Evolutionary conservation across 2,329 filamentous ascomycete species (phyloP).

Genomic region (Leptographium wingfieldii): DNA sequence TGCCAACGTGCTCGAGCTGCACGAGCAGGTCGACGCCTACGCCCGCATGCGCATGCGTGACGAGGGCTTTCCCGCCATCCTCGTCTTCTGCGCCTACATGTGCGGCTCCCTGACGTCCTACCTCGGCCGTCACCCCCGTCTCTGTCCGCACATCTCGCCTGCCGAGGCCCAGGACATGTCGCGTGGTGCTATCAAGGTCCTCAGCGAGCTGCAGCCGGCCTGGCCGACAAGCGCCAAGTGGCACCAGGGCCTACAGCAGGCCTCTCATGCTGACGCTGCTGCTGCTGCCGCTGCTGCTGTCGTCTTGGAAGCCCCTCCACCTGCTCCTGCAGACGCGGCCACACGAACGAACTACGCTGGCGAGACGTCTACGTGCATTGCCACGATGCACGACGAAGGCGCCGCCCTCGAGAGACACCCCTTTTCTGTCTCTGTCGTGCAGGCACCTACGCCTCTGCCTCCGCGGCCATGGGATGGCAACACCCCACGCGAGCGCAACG

Average conservation of each 20-base stretch:
- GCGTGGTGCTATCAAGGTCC: conserved; percentile 10
- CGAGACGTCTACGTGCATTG: background rate
- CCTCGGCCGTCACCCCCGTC: conserved; percentile 8
- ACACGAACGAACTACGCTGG: too few relatives aligned
- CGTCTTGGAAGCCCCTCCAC: background rate
- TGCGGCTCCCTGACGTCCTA: conserved; percentile 22
- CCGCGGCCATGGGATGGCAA: background rate
- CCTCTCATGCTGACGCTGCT: conserved; percentile 7
- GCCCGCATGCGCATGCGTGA: conserved; percentile 6
- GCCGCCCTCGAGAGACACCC: background rate
- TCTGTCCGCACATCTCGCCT: conserved; percentile 8
- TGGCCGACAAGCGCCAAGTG: conserved; percentile 14
- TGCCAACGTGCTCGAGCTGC: conserved; percentile 20
- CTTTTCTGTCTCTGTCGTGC: background rate
- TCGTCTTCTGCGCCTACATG: conserved; percentile 27
- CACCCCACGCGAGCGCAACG: background rate
- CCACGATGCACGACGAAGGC: background rate
- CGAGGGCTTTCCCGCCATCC: conserved; percentile 20
- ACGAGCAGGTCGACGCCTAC: conserved; percentile 22
- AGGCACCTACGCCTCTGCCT: background rate
- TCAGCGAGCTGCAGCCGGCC: conserved; percentile 12
- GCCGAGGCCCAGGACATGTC: conserved; percentile 11
- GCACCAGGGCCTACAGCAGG: conserved; percentile 13
- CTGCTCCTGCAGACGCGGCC: background rate
- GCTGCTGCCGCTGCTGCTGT: background rate